A percentile compares a stretch with the other conserved stretches of the same genome.
Conservation (phyloP, 176 grass and related monocot species). For the Oryza brachyantha region DNA sequence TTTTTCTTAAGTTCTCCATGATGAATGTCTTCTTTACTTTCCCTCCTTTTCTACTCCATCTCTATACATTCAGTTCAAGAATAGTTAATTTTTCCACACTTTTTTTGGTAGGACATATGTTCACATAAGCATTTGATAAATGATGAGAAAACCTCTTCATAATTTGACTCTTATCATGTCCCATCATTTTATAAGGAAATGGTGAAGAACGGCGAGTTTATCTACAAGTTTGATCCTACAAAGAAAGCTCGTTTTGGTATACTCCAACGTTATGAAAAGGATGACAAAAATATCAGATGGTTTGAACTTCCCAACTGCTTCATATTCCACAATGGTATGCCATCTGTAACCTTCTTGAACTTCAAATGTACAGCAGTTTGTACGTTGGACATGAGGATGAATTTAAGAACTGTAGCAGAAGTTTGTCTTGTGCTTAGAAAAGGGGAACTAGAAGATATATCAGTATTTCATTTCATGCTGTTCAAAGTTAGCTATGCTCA, state of each 20-base stretch:
- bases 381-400: slow-evolving; percentile 6
- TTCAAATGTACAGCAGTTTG: not conserved
- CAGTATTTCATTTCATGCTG: not conserved
- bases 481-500: not conserved
- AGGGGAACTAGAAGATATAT: not conserved
- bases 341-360: not conserved
- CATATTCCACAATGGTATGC: slow-evolving; percentile 93
- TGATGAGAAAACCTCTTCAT: not conserved
- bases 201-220: slow-evolving; percentile 84
- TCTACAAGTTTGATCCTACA: slow-evolving; percentile 83
- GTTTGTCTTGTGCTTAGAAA: not conserved
- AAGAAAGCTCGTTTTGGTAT: slow-evolving; percentile 93
- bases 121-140: not conserved
- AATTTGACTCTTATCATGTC: not conserved
- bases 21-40: not conserved
- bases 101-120: not conserved
- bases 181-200: slow-evolving; percentile 65
- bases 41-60: too few species aligned
- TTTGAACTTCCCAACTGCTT: slow-evolving; percentile 98
- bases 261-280: slow-evolving; percentile 78
- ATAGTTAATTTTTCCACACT: not conserved
- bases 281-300: slow-evolving; percentile 85
- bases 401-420: not conserved
- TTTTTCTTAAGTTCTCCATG: not conserved
- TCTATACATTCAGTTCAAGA: not conserved